Percentiles rank a stretch among this genome's conserved stretches.
Evolutionary conservation across 2,329 filamentous ascomycete species (phyloP).

Genomic region (Aspergillus transmontanensis): DNA sequence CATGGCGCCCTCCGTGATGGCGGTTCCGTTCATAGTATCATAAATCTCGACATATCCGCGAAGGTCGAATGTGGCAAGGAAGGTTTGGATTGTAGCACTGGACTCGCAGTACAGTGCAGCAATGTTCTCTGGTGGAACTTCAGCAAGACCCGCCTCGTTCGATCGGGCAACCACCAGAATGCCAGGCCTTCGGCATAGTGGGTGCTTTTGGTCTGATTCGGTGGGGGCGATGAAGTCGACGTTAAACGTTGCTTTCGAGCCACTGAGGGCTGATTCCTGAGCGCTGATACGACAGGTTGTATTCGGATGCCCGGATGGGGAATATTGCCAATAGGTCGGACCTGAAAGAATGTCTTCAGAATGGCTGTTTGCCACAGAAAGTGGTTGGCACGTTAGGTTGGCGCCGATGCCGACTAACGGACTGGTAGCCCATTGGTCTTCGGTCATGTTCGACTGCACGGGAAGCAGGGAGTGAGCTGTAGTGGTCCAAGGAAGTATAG

Average conservation of each 20-base stretch:
- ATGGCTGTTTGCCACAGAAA: slow-evolving; percentile 3
- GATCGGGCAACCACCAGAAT: slow-evolving; percentile 6
- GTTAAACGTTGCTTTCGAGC: background rate
- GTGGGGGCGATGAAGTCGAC: slow-evolving; percentile 12
- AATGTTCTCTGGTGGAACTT: background rate
- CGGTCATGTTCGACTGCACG: slow-evolving; percentile 10
- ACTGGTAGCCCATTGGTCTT: slow-evolving; percentile 11
- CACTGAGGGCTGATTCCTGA: background rate
- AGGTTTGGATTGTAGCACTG: slow-evolving; percentile 15
- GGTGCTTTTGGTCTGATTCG: background rate
- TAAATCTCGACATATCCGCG: slow-evolving; percentile 16
- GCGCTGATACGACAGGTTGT: slow-evolving; percentile 1
- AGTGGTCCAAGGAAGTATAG: slow-evolving; percentile 18
- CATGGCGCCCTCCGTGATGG: slow-evolving; percentile 15
- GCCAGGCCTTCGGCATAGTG: background rate
- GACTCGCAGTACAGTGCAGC: slow-evolving; percentile 17
- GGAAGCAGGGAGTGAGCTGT: slow-evolving; percentile 11
- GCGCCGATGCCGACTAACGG: slow-evolving; percentile 12
- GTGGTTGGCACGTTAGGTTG: background rate
- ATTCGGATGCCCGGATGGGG: slow-evolving; percentile 1
- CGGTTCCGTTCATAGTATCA: slow-evolving; percentile 9
- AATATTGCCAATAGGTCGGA: slow-evolving; percentile 3
- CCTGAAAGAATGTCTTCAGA: slow-evolving; percentile 3
- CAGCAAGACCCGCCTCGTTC: background rate
- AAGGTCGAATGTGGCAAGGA: slow-evolving; percentile 15